These are phyloP conservation scores for Trichoderma sp. DNA, from an alignment of 2,329 filamentous ascomycete genomes.

Conservation along the genomic window DNA sequence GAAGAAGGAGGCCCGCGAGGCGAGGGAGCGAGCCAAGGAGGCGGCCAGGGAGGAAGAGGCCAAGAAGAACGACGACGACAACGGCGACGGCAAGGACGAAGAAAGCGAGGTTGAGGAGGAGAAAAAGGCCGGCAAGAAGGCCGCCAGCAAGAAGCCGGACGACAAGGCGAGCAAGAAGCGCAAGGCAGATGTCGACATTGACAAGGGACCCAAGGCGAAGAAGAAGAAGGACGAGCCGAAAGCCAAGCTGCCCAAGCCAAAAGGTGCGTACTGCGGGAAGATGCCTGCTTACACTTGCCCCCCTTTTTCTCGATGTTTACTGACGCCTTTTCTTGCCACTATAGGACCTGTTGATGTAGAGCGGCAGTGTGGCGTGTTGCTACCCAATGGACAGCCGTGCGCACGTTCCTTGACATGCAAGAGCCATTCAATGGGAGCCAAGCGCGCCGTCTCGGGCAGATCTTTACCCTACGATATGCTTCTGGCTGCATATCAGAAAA, in stretches of 20 bases:
- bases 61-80: constrained; percentile 53
- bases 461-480: constrained; percentile 92
- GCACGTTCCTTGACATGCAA: constrained; percentile 91
- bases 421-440: constrained; percentile 92
- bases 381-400: constrained; percentile 84
- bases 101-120: constrained; percentile 52
- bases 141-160: constrained; percentile 67
- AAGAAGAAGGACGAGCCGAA: constrained; percentile 96
- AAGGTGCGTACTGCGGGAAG: constrained; percentile 54
- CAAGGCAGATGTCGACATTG: constrained; percentile 74
- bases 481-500: constrained; percentile 87
- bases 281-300: too few species aligned
- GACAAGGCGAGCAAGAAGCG: constrained; percentile 75
- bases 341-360: constrained; percentile 87
- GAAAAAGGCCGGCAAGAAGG: constrained; percentile 60
- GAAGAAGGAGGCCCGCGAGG: constrained; percentile 75
- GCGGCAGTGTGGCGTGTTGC: constrained; percentile 84
- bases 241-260: constrained; percentile 78
- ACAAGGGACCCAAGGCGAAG: constrained; percentile 83
- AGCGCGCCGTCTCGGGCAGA: constrained; percentile 82
- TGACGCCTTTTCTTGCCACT: background rate
- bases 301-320: background rate
- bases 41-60: constrained; percentile 61
- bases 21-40: constrained; percentile 66
- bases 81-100: constrained; percentile 53